Evolutionary conservation across 768 basidiomycete species (phyloP), one percentile per base, ranked within the genome.

Genomic region (Suillus placidus): DNA sequence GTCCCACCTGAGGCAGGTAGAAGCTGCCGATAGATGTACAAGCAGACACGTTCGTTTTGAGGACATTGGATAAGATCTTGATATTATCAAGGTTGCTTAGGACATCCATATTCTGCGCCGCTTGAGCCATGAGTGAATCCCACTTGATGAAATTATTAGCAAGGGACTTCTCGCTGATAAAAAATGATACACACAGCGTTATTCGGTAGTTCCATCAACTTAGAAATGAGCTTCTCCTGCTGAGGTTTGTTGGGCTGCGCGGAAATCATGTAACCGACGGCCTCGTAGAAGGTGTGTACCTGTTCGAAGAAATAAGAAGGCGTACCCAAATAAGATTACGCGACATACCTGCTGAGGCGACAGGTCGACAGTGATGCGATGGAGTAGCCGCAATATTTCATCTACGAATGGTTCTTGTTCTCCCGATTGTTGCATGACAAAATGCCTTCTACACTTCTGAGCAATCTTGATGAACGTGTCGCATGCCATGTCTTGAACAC

Each of bases 391-490:
- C 58, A 99, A 79, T 65, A 99, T 99, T 79, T 99, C 97, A 72
- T 99, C 96, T 54, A 99, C 92, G 77, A 99, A 99, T 2, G 97
- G 97, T 74, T 99, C 97, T 62, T 88, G 88, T 78, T 99, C 97
- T 66, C 95, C 95, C 10, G 95, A 91, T 77, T 99, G 97, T 74
- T 96, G 94, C 92, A 99, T 95, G 66, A 99, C 95, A 72, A 99
- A 99, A 78, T 99, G 97, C 62, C 97, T 86, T 49, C 95, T 86
- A 77, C 96, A 99, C 78, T 99, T 99, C 77, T 99, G 97, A 30
- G 97, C 95, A 71, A 99, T 99, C 81, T 99, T 99, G 83, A 99
- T 99, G 80, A 99, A 99, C 0, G 97, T 99, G 77, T 99, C 97
- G 80, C 97, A 99, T 55, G 97, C 97, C 97, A 99, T 99, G 80